A percentile compares a stretch with the other conserved stretches of the same genome.
Conservation (phyloP, 192 early-diverging fungal genomes). For the Mortierella antarctica region DNA sequence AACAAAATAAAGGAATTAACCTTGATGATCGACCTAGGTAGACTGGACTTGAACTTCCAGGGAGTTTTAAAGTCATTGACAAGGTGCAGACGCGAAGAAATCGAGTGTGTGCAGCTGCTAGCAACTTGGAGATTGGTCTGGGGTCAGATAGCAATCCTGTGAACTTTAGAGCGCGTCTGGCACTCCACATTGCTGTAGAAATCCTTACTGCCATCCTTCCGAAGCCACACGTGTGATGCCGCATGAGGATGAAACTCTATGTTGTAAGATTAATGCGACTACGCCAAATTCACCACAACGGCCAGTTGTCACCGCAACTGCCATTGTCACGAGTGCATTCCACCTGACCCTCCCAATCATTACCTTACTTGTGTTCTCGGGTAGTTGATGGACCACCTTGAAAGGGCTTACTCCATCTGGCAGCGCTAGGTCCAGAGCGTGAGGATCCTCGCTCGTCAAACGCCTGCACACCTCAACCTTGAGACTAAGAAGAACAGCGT, state of each 20-base stretch:
- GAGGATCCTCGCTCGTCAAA: constrained; percentile 20
- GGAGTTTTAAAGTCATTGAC: constrained; percentile 15
- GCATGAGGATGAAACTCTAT: constrained; percentile 3
- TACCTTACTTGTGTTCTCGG: constrained; percentile 5
- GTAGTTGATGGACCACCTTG: constrained; percentile 8
- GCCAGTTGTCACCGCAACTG: constrained; percentile 16
- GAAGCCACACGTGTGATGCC: constrained; percentile 13
- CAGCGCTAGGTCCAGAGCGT: background rate
- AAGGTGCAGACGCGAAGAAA: constrained; percentile 1
- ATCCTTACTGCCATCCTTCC: constrained; percentile 15
- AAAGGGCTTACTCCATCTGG: constrained; percentile 17
- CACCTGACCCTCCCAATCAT: constrained; percentile 25
- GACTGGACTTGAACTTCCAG: constrained; percentile 15
- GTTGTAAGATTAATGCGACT: no score
- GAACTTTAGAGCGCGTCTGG: constrained; percentile 14
- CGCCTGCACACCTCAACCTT: no score
- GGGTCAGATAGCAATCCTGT: no score
- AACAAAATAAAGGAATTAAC: constrained; percentile 12
- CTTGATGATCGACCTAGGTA: constrained; percentile 8
- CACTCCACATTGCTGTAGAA: constrained; percentile 8
- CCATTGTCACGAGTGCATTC: constrained; percentile 18
- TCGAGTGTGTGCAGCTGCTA: constrained; percentile 18
- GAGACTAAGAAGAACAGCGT: no score
- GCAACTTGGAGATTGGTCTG: no score
- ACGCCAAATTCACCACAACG: constrained; percentile 15